These are phyloP conservation scores for Silybum marianum DNA, from an alignment of 129 eudicot genomes.

Conservation along the genomic window DNA sequence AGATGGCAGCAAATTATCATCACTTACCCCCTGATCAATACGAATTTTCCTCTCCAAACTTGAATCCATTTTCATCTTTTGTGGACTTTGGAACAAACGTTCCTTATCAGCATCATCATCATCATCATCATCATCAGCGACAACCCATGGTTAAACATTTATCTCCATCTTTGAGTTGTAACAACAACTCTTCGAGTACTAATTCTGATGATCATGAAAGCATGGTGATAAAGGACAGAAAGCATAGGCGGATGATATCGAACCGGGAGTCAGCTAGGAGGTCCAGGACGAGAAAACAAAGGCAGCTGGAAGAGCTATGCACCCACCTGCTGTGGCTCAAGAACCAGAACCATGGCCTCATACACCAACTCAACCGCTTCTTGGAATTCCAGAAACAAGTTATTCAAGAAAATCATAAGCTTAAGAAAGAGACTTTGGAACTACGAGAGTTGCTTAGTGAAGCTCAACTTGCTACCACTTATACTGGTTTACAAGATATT, in stretches of 20 bases:
- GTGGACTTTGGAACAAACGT: no score
- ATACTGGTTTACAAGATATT: constrained; percentile 23
- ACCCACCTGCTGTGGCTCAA: constrained; percentile 31
- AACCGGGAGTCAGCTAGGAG: constrained; percentile 47
- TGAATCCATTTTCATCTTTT: not conserved
- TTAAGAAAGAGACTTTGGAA: constrained; percentile 36
- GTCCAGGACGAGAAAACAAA: constrained; percentile 46
- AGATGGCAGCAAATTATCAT: constrained; percentile 5
- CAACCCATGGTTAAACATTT: not conserved
- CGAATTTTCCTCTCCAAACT: not conserved
- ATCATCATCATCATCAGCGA: not conserved
- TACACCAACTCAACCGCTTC: constrained; percentile 28
- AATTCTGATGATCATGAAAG: constrained; percentile 16
- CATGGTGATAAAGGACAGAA: constrained; percentile 36
- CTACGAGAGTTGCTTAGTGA: constrained; percentile 32
- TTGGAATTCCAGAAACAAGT: constrained; percentile 30
- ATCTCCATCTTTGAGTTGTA: not conserved
- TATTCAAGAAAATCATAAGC: constrained; percentile 26
- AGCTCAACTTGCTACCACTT: constrained; percentile 29
- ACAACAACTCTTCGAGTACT: constrained; percentile 6
- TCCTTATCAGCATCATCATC: no score
- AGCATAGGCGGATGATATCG: constrained; percentile 45
- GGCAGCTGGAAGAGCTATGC: constrained; percentile 44
- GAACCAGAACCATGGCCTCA: constrained; percentile 30
- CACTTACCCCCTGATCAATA: not conserved